Conservation (phyloP, 2,329 filamentous ascomycete genomes). For the Calonectria hongkongensis region DNA sequence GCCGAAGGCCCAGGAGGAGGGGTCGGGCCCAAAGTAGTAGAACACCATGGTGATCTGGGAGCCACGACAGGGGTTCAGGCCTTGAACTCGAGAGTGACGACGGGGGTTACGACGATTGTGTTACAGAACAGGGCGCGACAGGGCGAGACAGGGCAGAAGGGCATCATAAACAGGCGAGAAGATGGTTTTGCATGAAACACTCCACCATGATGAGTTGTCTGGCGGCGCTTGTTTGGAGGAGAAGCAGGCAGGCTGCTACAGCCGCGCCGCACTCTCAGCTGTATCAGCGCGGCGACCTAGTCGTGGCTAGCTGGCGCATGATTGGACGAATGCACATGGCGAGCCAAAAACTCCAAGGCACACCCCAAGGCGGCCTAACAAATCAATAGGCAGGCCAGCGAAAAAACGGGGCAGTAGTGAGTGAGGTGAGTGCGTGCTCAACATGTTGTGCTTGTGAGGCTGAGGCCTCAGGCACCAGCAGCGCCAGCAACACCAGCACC, state of each 20-base stretch:
- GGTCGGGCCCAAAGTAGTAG: slow-evolving; percentile 42
- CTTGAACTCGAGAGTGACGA: not conserved
- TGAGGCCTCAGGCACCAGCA: slow-evolving; percentile 2
- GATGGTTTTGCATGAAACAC: not conserved
- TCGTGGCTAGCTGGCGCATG: not conserved
- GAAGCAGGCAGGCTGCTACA: slow-evolving; percentile 3
- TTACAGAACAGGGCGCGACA: not conserved
- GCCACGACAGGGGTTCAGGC: not conserved
- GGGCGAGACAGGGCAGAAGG: not conserved
- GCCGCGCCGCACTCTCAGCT: slow-evolving; percentile 17
- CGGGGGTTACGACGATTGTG: not conserved
- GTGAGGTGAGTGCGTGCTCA: no score
- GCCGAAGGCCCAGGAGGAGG: slow-evolving; percentile 41
- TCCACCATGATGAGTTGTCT: slow-evolving; percentile 7
- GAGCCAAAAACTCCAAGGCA: slow-evolving; percentile 4
- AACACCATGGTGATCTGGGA: slow-evolving; percentile 39
- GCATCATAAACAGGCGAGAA: not conserved
- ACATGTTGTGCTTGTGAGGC: no score
- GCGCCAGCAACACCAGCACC: no score
- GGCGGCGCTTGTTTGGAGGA: slow-evolving; percentile 20
- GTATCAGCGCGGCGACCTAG: slow-evolving; percentile 13
- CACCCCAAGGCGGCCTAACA: not conserved
- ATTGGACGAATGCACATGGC: not conserved
- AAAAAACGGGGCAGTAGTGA: no score
- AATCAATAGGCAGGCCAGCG: no score